These are phyloP conservation scores for Heliophila coronopifolia DNA, from an alignment of 441 rosid species.

Conservation along the genomic window DNA sequence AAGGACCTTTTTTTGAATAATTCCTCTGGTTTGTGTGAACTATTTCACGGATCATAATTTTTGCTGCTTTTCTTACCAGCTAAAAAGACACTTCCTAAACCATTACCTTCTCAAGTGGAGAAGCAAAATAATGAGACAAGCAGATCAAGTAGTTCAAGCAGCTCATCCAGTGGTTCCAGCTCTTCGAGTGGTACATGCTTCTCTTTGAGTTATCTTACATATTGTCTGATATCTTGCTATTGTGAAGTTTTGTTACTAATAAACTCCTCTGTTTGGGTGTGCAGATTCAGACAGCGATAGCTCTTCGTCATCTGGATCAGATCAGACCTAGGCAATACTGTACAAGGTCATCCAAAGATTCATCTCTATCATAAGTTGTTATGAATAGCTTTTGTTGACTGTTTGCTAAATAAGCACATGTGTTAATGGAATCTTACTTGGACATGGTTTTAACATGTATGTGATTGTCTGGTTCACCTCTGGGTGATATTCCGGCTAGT, in stretches of 20 bases:
- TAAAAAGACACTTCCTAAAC: conserved; percentile 47
- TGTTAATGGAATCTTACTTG: neutral
- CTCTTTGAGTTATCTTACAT: neutral
- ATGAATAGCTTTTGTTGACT: no score
- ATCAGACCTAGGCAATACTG: conserved; percentile 29
- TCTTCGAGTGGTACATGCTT: conserved; percentile 74
- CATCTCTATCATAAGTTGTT: no score
- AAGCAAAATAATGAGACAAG: conserved; percentile 57
- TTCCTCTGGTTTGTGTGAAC: conserved; percentile 6
- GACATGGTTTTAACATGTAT: neutral
- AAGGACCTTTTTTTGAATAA: conserved; percentile 3
- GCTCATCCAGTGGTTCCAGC: conserved; percentile 91
- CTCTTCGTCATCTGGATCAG: conserved; percentile 91
- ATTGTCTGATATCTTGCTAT: neutral
- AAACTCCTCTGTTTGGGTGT: conserved; percentile 8
- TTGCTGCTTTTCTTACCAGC: conserved; percentile 30
- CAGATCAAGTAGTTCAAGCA: conserved; percentile 92
- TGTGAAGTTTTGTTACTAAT: neutral
- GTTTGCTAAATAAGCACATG: neutral
- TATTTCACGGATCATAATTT: conserved; percentile 6
- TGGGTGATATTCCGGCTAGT: neutral
- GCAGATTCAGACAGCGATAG: conserved; percentile 96
- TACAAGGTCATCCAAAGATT: neutral
- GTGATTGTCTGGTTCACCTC: conserved; percentile 5
- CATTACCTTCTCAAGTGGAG: conserved; percentile 49